A percentile compares a stretch with the other conserved stretches of the same genome.
These are phyloP conservation scores for Metschnikowia drakensbergensis DNA, from an alignment of 805 yeast genomes.

Conservation along the genomic window DNA sequence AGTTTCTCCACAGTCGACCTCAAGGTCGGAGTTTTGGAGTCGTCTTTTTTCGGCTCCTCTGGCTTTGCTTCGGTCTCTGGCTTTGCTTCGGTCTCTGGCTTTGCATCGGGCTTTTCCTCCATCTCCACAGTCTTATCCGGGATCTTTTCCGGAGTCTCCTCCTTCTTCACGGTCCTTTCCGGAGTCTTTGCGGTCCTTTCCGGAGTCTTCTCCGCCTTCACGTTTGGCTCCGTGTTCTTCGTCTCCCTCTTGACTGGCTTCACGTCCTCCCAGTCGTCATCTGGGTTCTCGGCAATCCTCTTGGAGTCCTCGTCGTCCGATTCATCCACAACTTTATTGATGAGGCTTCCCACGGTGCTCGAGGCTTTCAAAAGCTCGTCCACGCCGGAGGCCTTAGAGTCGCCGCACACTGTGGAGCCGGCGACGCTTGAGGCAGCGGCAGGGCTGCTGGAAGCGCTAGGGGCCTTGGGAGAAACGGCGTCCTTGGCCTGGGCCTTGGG, in stretches of 20 bases:
- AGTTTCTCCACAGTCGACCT: constrained; percentile 70
- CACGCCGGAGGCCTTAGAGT: not conserved
- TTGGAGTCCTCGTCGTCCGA: constrained; percentile 36
- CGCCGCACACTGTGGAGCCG: too few relatives aligned
- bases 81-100: too few relatives aligned
- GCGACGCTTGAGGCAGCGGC: not conserved
- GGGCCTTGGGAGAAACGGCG: not conserved
- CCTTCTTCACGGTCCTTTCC: not conserved
- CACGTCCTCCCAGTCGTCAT: constrained; percentile 41
- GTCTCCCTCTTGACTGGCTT: constrained; percentile 16
- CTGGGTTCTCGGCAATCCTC: constrained; percentile 19
- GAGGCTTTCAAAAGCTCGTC: constrained; percentile 38
- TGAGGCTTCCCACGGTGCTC: constrained; percentile 31
- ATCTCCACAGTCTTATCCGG: too few relatives aligned
- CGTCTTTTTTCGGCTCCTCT: constrained; percentile 8
- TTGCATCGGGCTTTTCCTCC: too few relatives aligned
- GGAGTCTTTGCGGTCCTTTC: too few relatives aligned
- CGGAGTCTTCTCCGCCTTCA: not conserved
- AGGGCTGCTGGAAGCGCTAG: constrained; percentile 8
- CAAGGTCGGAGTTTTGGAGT: constrained; percentile 44
- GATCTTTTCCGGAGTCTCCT: not conserved
- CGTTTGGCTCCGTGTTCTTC: constrained; percentile 4
- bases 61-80: constrained; percentile 5
- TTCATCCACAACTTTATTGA: constrained; percentile 36
- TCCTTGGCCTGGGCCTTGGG: too few relatives aligned